Percentiles rank a stretch among this genome's conserved stretches.
Evolutionary conservation across 1,284 basidiomycete genomes (phyloP).

Genomic region (Mycocalia duriaeana): DNA sequence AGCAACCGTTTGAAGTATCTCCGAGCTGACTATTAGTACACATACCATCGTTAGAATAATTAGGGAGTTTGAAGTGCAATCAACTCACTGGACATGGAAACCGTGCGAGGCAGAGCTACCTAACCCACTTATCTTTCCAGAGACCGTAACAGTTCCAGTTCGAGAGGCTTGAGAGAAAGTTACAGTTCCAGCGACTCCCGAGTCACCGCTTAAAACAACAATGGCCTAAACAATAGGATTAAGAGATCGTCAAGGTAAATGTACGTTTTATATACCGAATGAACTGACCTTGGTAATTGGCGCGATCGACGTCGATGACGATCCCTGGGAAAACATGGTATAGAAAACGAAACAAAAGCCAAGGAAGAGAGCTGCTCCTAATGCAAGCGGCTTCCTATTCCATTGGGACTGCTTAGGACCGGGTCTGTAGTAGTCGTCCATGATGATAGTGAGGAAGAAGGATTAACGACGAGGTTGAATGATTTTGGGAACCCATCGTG

Average conservation of each 20-base stretch:
- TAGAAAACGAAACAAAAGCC: too few species aligned
- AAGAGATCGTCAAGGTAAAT: not conserved
- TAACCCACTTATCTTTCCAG: conserved; percentile 59
- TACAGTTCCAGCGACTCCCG: conserved; percentile 58
- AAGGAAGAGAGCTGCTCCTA: too few species aligned
- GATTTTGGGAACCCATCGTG: too few species aligned
- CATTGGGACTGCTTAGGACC: too few species aligned
- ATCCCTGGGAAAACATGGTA: too few species aligned
- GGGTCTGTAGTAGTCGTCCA: too few species aligned
- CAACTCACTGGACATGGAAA: conserved; percentile 72
- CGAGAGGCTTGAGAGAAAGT: conserved; percentile 54
- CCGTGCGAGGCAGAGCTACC: conserved; percentile 58
- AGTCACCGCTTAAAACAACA: conserved; percentile 60
- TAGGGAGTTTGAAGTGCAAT: conserved; percentile 10
- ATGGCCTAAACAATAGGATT: conserved; percentile 43
- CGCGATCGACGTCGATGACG: too few species aligned
- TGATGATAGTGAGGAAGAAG: too few species aligned
- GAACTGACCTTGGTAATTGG: too few species aligned
- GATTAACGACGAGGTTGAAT: too few species aligned
- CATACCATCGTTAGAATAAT: not conserved
- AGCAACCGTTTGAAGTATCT: conserved; percentile 64
- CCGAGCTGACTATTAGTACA: conserved; percentile 52
- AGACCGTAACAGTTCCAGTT: conserved; percentile 53
- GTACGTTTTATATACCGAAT: too few species aligned
- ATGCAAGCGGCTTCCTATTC: too few species aligned